Evolutionary conservation across 257 asterid species (phyloP).

Genomic region (Handroanthus guayacan): DNA sequence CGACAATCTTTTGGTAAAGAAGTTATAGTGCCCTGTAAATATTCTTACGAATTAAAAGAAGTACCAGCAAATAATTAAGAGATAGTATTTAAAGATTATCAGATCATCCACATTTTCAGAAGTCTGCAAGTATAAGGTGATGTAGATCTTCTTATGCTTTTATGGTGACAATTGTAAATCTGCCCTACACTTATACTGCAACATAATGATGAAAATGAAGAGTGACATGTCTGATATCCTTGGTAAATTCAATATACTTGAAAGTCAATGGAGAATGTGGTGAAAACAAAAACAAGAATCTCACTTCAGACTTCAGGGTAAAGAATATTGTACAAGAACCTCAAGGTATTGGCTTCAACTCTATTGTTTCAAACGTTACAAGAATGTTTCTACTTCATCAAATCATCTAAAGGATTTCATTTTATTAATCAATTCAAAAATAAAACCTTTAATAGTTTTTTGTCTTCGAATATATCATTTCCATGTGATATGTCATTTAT

Average conservation of each 20-base stretch:
- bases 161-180: slow-evolving; percentile 13
- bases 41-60: slow-evolving; percentile 32
- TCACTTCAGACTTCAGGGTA: slow-evolving; percentile 10
- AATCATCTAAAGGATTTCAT: background rate
- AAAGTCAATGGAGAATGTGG: background rate
- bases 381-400: background rate
- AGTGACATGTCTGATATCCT: background rate
- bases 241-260: background rate
- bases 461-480: background rate
- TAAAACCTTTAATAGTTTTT: background rate
- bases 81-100: background rate
- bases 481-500: background rate
- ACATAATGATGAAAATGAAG: slow-evolving; percentile 7
- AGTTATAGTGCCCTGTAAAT: slow-evolving; percentile 70
- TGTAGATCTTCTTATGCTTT: slow-evolving; percentile 20
- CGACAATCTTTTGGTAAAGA: slow-evolving; percentile 67
- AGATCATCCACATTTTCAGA: slow-evolving; percentile 13
- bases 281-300: slow-evolving; percentile 2
- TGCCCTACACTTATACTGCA: slow-evolving; percentile 4
- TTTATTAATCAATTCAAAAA: too few relatives aligned
- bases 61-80: slow-evolving; percentile 19
- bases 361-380: background rate
- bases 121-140: slow-evolving; percentile 31
- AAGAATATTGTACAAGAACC: background rate
- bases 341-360: background rate